Conservation (phyloP, 2,329 filamentous ascomycete genomes). For the Sporothrix euskadiensis region DNA sequence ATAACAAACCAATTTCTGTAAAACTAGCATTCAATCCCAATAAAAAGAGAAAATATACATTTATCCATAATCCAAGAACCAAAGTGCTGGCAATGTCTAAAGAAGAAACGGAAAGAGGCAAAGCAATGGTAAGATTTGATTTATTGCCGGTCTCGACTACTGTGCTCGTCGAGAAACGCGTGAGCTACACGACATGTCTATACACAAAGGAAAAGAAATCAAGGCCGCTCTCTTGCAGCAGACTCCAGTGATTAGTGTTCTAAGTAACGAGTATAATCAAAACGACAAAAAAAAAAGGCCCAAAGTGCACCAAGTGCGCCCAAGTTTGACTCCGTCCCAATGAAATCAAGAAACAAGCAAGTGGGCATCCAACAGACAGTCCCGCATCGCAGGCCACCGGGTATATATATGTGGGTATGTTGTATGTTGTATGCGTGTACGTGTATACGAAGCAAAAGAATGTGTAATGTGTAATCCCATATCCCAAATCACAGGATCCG, state of each 20-base stretch:
- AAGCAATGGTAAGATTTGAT: background rate
- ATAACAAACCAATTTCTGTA: conserved; percentile 1
- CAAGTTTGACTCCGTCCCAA: conserved; percentile 20
- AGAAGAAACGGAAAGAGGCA: background rate
- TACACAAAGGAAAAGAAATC: background rate
- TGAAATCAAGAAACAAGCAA: background rate
- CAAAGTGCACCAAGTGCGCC: conserved; percentile 23
- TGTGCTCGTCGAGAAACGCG: conserved; percentile 13
- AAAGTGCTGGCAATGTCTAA: background rate
- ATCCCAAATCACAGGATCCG: background rate
- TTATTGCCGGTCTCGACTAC: background rate
- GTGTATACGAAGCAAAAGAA: conserved; percentile 9
- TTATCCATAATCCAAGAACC: too few relatives aligned
- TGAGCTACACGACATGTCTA: conserved; percentile 16
- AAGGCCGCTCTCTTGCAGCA: background rate
- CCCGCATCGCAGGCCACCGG: conserved; percentile 7
- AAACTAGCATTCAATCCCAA: conserved; percentile 19
- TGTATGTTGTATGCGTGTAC: background rate
- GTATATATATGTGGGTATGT: conserved; percentile 13
- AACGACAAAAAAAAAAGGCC: background rate
- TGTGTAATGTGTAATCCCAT: background rate
- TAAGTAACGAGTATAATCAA: background rate
- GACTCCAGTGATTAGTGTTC: background rate
- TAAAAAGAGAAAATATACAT: background rate
- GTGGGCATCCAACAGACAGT: background rate